These are phyloP conservation scores for Hansenula anomala DNA, from an alignment of 1,139 yeast genomes.

Conservation along the genomic window DNA sequence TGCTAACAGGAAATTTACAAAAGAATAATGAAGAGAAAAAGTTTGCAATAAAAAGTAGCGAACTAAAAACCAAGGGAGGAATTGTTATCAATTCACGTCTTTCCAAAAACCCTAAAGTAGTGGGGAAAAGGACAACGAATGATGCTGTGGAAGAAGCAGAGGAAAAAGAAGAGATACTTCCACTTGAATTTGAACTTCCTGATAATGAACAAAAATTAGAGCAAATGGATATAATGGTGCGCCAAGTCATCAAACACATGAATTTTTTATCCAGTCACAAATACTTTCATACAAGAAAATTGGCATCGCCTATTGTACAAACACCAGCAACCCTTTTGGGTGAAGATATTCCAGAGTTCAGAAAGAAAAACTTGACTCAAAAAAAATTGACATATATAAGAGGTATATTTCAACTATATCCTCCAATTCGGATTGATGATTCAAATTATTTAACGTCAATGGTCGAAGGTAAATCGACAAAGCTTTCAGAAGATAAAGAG, in stretches of 20 bases:
- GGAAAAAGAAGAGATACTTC: too few species aligned
- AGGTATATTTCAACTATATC: conserved; percentile 8
- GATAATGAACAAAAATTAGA: background rate
- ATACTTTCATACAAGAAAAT: conserved; percentile 14
- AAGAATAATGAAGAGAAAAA: too few species aligned
- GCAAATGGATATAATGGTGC: background rate
- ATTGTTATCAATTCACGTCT: too few species aligned
- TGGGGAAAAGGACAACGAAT: too few species aligned
- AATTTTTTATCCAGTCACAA: conserved; percentile 9
- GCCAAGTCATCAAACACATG: conserved; percentile 12
- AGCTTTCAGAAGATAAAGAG: conserved; percentile 12
- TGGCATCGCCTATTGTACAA: conserved; percentile 10
- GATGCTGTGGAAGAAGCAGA: too few species aligned
- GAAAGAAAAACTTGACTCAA: conserved; percentile 17
- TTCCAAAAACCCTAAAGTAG: too few species aligned
- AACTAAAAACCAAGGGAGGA: too few species aligned
- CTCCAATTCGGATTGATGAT: conserved; percentile 18
- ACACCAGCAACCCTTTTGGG: conserved; percentile 20
- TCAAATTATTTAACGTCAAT: conserved; percentile 5
- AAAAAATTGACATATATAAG: conserved; percentile 18
- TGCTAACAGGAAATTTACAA: too few species aligned
- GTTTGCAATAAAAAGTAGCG: too few species aligned
- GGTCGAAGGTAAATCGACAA: background rate
- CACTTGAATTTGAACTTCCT: too few species aligned
- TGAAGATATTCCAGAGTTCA: conserved; percentile 14